A percentile compares a stretch with the other conserved stretches of the same genome.
phyloP scores from a whole-genome alignment of 768 basidiomycete species.

The Boletus rubropictus region DNA sequence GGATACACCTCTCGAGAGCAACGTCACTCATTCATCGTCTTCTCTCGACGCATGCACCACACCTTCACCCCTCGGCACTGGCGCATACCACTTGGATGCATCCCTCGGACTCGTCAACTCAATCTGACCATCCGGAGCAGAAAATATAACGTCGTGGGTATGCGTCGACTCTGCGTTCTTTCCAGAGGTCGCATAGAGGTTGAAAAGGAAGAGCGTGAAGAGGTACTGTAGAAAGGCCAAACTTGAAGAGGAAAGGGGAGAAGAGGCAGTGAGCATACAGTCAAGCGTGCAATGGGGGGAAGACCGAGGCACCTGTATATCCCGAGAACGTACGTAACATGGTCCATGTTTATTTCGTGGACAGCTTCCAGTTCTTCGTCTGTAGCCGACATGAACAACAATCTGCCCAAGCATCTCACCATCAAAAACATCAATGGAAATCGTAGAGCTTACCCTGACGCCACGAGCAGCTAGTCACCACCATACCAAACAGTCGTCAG shows the following conservation, averaged over 20 bases:
- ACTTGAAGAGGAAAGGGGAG: slow-evolving; percentile 12
- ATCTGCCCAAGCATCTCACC: slow-evolving; percentile 32
- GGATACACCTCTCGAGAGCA: neutral
- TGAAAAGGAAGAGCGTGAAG: slow-evolving; percentile 62
- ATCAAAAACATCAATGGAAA: neutral
- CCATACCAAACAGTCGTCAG: neutral
- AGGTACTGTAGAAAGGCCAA: slow-evolving; percentile 75
- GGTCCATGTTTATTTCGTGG: slow-evolving; percentile 74
- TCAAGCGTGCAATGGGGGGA: neutral
- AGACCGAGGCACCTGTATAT: slow-evolving; percentile 59
- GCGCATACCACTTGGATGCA: slow-evolving; percentile 58
- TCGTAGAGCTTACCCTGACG: slow-evolving; percentile 52
- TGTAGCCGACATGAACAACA: slow-evolving; percentile 89
- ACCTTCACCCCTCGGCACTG: slow-evolving; percentile 43
- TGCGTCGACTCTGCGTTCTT: slow-evolving; percentile 39
- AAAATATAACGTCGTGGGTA: slow-evolving; percentile 10
- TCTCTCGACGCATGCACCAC: slow-evolving; percentile 46
- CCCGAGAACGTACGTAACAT: slow-evolving; percentile 83
- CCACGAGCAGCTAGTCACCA: slow-evolving; percentile 52
- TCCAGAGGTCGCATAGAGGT: slow-evolving; percentile 60
- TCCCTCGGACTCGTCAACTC: slow-evolving; percentile 34
- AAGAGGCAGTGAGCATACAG: neutral
- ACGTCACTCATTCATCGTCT: slow-evolving; percentile 35
- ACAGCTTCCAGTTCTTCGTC: slow-evolving; percentile 81
- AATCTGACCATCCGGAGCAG: slow-evolving; percentile 33